Conservation (phyloP, 768 basidiomycete genomes). For the Auricularia sp. region DNA sequence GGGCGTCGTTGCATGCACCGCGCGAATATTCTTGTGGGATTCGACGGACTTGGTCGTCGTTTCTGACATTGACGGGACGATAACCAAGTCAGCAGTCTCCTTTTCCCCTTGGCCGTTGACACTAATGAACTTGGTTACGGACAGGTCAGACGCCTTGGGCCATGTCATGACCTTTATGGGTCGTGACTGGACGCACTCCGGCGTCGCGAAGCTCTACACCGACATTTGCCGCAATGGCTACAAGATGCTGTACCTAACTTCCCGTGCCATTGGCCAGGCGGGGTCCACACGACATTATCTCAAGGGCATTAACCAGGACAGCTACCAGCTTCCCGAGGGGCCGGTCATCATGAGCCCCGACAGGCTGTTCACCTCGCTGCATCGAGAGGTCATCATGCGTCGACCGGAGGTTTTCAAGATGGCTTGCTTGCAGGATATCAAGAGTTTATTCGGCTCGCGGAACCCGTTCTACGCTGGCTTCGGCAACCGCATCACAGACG, state of each 20-base stretch:
- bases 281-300: slow-evolving; percentile 94
- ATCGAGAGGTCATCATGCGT: slow-evolving; percentile 96
- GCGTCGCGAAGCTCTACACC: slow-evolving; percentile 94
- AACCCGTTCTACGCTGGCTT: slow-evolving; percentile 95
- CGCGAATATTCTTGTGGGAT: slow-evolving; percentile 94
- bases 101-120: not conserved
- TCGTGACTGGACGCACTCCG: slow-evolving; percentile 95
- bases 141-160: slow-evolving; percentile 87
- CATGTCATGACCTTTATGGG: slow-evolving; percentile 98
- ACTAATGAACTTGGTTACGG: not conserved
- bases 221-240: slow-evolving; percentile 94
- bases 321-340: slow-evolving; percentile 93
- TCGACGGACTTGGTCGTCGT: slow-evolving; percentile 83
- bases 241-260: slow-evolving; percentile 96
- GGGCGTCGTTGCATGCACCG: slow-evolving; percentile 74
- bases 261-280: slow-evolving; percentile 94
- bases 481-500: slow-evolving; percentile 96
- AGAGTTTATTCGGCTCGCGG: slow-evolving; percentile 68
- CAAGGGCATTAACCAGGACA: slow-evolving; percentile 88
- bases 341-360: slow-evolving; percentile 99
- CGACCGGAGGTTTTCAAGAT: slow-evolving; percentile 99
- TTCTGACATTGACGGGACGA: slow-evolving; percentile 97
- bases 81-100: slow-evolving; percentile 67
- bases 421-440: slow-evolving; percentile 94
- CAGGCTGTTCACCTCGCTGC: slow-evolving; percentile 83